phyloP scores from a whole-genome alignment of 352 stramenopile genomes.

The Detonula confervacea region DNA sequence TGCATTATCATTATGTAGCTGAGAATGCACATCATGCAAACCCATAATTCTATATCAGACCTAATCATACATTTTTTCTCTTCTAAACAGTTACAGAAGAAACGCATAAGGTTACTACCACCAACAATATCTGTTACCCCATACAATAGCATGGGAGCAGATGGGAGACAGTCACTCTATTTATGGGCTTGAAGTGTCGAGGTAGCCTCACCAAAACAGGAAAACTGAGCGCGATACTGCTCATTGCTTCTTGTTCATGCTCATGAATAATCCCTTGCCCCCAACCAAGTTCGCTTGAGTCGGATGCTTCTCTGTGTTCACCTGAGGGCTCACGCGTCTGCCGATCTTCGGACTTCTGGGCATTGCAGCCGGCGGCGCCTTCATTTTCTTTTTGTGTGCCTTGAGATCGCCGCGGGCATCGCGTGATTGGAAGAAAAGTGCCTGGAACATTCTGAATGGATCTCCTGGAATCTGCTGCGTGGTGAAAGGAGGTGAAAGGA shows the following conservation, averaged over 20 bases:
- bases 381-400: slow-evolving; percentile 28
- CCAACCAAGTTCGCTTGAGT: slow-evolving; percentile 30
- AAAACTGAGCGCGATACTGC: neutral
- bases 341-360: slow-evolving; percentile 23
- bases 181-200: too few species aligned
- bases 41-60: too few species aligned
- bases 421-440: slow-evolving; percentile 52
- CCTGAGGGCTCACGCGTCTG: slow-evolving; percentile 9
- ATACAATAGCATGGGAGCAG: too few species aligned
- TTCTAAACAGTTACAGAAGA: too few species aligned
- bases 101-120: too few species aligned
- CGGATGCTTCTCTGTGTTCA: slow-evolving; percentile 28
- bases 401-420: slow-evolving; percentile 40
- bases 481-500: too few species aligned
- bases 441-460: slow-evolving; percentile 55
- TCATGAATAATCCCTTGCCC: slow-evolving; percentile 28
- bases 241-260: neutral
- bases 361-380: neutral
- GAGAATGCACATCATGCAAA: too few species aligned
- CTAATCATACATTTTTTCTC: too few species aligned
- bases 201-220: neutral
- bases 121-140: too few species aligned
- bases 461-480: too few species aligned
- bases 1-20: too few species aligned
- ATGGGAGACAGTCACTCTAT: too few species aligned